Evolutionary conservation across 1,284 basidiomycete species (phyloP), one percentile per base, ranked within the genome.

Genomic region (Amylostereum areolatum): DNA sequence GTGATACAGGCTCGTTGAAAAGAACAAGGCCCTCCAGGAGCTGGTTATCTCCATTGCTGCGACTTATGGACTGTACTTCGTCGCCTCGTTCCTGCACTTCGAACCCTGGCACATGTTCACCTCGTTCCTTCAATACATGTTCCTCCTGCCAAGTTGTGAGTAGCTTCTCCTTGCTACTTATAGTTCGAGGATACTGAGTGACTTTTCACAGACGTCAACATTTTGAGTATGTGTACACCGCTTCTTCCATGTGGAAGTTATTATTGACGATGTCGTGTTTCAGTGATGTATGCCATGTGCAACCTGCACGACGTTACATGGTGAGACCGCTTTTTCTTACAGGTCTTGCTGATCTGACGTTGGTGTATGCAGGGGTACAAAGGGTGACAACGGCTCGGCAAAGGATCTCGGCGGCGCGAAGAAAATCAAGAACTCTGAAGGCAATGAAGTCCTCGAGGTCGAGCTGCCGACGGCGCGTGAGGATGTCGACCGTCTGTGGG

Each of bases 101-200:
- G 92, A 95, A 61, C 92, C 92, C 0, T 95, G 90, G 89, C 92
- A 95, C 74, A 92, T 95, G 89, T 78, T 95, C 70, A 93, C 91
- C 24, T 91, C 85, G 48, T 94, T 96, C 76, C 55, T 83, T 44
- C 89, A 89, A 64, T 90, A 89, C 65, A 74, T 89, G 79, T 89
- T 89, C 78, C 74, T 88, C 55, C 69, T 90, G 37, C 81, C 81
- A n/a, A 80, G 77, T 55, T 84, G 81, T 83, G 56, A 71, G 80
- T 73, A n/a, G 43, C 27, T 41, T 54, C 34, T 44, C 18, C 41
- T 29, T 35, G 43, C 12, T 25, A 45, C 2, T 34, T 8, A 1
- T 30, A 8, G 36, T 29, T 18, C 11, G 40, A 47, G n/a, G 32
- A 53, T 61, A 59, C 51, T 45, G 39, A 56, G 52, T 27, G 45